A percentile compares a stretch with the other conserved stretches of the same genome.
phyloP scores from a whole-genome alignment of 768 basidiomycete genomes.

The Lactifluus piperatus region DNA sequence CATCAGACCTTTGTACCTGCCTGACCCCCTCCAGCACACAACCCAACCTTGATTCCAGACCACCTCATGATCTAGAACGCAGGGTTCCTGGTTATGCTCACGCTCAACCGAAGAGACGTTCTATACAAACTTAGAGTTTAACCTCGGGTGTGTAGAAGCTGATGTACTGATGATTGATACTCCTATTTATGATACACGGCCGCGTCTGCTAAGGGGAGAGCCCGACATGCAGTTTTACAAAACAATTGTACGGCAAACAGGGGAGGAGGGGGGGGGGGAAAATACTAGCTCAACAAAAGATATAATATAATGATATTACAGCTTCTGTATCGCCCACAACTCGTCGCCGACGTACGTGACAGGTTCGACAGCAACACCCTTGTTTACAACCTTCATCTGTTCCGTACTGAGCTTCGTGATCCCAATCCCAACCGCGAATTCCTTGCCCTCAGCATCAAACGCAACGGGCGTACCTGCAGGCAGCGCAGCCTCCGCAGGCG shows the following conservation, averaged over 20 bases:
- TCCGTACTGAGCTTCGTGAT: slow-evolving; percentile 75
- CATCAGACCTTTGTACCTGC: background rate
- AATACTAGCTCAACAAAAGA: too few relatives aligned
- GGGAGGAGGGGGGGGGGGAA: too few relatives aligned
- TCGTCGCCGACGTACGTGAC: slow-evolving; percentile 85
- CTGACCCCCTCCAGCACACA: too few relatives aligned
- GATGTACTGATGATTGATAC: too few relatives aligned
- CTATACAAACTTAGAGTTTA: slow-evolving; percentile 5
- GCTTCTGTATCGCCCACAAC: slow-evolving; percentile 60
- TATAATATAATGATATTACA: too few relatives aligned
- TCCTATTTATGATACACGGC: background rate
- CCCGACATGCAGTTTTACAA: too few relatives aligned
- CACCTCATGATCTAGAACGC: background rate
- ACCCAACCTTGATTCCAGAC: background rate
- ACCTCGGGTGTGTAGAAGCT: background rate
- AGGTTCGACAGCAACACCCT: slow-evolving; percentile 84
- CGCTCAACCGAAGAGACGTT: background rate
- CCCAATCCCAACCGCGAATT: slow-evolving; percentile 82
- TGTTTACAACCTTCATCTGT: slow-evolving; percentile 85
- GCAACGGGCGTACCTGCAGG: slow-evolving; percentile 75
- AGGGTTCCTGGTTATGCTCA: background rate
- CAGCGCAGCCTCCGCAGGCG: slow-evolving; percentile 58
- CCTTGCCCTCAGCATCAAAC: slow-evolving; percentile 93
- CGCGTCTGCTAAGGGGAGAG: background rate
- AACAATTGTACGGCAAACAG: too few relatives aligned